phyloP scores from a whole-genome alignment of 164 flowering plant genomes.

The Umbilicus rupestris region DNA sequence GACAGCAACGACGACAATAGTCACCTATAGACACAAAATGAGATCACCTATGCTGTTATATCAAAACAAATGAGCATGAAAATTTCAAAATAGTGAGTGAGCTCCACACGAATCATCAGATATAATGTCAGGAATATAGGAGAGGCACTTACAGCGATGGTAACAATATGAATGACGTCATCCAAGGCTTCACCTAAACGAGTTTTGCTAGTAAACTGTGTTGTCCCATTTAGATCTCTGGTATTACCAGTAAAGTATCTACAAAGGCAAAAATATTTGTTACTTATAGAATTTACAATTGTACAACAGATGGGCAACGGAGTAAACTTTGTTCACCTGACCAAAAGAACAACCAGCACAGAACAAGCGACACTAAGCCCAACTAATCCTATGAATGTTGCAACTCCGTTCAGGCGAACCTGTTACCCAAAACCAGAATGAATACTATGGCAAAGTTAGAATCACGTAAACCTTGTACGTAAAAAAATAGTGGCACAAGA shows the following conservation, averaged over 20 bases:
- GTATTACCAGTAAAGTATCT: constrained; percentile 84
- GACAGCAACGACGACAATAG: constrained; percentile 97
- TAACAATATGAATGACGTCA: constrained; percentile 56
- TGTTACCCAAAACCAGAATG: constrained; percentile 18
- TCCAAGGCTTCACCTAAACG: constrained; percentile 38
- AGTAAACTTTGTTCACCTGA: constrained; percentile 33
- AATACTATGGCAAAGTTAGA: background rate
- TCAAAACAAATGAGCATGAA: background rate
- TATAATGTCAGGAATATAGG: background rate
- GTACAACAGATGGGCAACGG: background rate
- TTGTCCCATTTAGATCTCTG: constrained; percentile 26
- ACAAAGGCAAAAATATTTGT: background rate
- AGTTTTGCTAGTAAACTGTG: constrained; percentile 42
- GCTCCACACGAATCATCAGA: background rate
- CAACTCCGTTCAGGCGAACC: constrained; percentile 97
- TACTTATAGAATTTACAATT: background rate
- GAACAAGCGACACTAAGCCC: constrained; percentile 71
- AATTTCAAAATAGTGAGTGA: background rate
- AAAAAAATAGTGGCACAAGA: background rate
- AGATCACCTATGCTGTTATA: background rate
- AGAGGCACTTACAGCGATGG: constrained; percentile 61
- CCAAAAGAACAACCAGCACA: constrained; percentile 63
- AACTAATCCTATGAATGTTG: constrained; percentile 85
- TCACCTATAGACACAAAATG: constrained; percentile 41
- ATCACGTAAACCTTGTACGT: background rate